phyloP scores from a whole-genome alignment of 768 basidiomycete species.

The Tylopilus balloui region DNA sequence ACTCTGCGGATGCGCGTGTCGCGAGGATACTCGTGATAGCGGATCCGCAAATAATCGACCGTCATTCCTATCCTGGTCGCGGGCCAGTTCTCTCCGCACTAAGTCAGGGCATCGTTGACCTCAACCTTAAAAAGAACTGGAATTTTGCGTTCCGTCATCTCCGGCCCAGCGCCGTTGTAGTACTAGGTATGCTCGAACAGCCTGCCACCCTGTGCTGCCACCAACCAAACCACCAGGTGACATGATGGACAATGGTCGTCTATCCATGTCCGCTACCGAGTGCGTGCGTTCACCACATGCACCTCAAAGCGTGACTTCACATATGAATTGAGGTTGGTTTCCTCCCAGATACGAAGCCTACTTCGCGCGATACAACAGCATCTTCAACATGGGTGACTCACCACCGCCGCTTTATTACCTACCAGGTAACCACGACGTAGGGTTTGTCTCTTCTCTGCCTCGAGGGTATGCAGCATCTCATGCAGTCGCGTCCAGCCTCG shows the following conservation, averaged over 20 bases:
- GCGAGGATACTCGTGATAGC: constrained; percentile 63
- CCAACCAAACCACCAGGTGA: constrained; percentile 38
- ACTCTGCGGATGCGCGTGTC: constrained; percentile 18
- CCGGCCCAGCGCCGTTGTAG: constrained; percentile 68
- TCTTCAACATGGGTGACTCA: constrained; percentile 50
- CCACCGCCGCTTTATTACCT: constrained; percentile 61
- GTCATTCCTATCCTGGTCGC: constrained; percentile 66
- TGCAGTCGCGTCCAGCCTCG: constrained; percentile 23
- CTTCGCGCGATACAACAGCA: constrained; percentile 59
- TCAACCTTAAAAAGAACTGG: constrained; percentile 86
- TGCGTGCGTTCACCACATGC: constrained; percentile 37
- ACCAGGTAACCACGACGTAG: constrained; percentile 90
- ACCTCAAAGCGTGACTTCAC: not conserved
- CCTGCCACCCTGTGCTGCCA: not conserved
- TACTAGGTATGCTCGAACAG: constrained; percentile 49
- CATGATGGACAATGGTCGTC: constrained; percentile 85
- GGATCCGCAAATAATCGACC: constrained; percentile 84
- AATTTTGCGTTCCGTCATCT: constrained; percentile 49
- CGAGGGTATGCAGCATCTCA: not conserved
- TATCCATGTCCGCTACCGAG: constrained; percentile 61
- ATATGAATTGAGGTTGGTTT: constrained; percentile 7
- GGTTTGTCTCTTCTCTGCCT: constrained; percentile 39
- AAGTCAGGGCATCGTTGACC: constrained; percentile 65
- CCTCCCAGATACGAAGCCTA: constrained; percentile 68
- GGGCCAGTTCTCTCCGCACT: constrained; percentile 50